phyloP scores from a whole-genome alignment of 2,329 filamentous ascomycete genomes.

The Penicillium sp. region DNA sequence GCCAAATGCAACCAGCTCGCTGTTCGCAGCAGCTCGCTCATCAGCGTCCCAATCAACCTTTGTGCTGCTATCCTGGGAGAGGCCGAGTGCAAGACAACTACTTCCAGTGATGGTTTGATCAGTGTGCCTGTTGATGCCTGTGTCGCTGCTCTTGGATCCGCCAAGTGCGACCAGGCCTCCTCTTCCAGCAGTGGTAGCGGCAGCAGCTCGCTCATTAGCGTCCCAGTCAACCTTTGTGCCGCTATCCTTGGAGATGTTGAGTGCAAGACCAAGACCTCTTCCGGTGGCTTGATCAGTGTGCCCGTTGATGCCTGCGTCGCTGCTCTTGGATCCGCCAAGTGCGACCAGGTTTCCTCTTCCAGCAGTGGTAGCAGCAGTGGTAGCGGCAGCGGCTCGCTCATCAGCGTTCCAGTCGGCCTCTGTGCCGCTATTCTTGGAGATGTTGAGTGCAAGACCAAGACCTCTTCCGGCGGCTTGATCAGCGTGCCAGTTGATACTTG shows the following conservation, averaged over 20 bases:
- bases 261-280: conserved; percentile 2
- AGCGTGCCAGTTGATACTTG: conserved; percentile 27
- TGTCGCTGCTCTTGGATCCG: conserved; percentile 22
- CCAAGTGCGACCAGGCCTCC: conserved; percentile 24
- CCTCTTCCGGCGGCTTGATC: conserved; percentile 21
- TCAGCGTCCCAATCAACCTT: conserved; percentile 25
- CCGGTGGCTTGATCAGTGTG: conserved; percentile 22
- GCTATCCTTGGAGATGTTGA: too few relatives aligned
- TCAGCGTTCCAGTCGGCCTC: conserved; percentile 27
- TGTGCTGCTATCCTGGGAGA: conserved; percentile 27
- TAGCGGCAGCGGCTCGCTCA: conserved; percentile 16
- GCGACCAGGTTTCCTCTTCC: conserved; percentile 20
- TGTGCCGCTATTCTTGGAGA: conserved; percentile 27
- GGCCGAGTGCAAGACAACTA: conserved; percentile 21
- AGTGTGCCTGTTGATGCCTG: conserved; percentile 26
- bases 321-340: conserved; percentile 25
- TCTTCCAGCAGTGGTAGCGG: background rate
- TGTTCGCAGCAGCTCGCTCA: conserved; percentile 8
- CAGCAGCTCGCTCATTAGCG: conserved; percentile 16
- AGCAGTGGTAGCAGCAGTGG: background rate
- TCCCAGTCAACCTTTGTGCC: conserved; percentile 20
- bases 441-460: conserved; percentile 23
- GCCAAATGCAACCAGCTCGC: conserved; percentile 24
- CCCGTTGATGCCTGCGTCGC: conserved; percentile 24
- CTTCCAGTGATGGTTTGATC: conserved; percentile 17